Base-by-base conservation (phyloP, 2,329 filamentous ascomycete genomes). In the Arthrinium phaeospermum region DNA sequence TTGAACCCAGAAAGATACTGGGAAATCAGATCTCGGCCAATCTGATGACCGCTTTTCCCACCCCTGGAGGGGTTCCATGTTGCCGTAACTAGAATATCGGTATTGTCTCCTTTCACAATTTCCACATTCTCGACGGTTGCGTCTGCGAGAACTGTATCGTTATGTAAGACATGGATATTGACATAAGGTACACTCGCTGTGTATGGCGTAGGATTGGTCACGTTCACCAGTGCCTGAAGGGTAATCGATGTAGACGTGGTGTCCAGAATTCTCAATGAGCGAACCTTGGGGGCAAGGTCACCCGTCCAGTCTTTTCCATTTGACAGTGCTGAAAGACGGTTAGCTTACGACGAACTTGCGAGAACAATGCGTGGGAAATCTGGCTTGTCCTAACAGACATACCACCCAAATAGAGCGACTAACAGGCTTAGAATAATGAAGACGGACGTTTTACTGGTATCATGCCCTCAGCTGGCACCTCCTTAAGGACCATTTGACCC, bases 401-500 rank as follows among this genome's bases (percentile, higher is more conserved):
- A 74, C 71, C 71, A 77, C 72, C 72, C 68, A 71, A 74, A 41
- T 69, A 80, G 79, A 75, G 78, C 74, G 79, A 85, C 81, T 82
- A 80, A 81, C 81, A 79, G 78, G 82, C 83, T 81, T 78, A 83
- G 85, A 88, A 85, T 83, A 86, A 73, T 77, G 77, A 87, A 83
- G 87, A 94, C 95, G 91, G 92, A 98, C 95, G 93, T 90, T 97
- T 97, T 86, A 98, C 90, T 83, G 93, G 93, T 80, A 99, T 91
- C 79, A 92, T 90, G 77, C 96, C 95, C 85, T 95, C 88, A 81
- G 91, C 94, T 68, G 96, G 96, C 78, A 99, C 92, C 76, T 92
- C 91, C 82, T 94, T 94, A 78, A 98, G 86, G 71, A 92, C 88
- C 79, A 98, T 89, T 76, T 92, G 86, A 68, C 96, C 96, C 75